Evolutionary conservation across 352 stramenopile genomes (phyloP).

Genomic region (Phytophthora litchii): DNA sequence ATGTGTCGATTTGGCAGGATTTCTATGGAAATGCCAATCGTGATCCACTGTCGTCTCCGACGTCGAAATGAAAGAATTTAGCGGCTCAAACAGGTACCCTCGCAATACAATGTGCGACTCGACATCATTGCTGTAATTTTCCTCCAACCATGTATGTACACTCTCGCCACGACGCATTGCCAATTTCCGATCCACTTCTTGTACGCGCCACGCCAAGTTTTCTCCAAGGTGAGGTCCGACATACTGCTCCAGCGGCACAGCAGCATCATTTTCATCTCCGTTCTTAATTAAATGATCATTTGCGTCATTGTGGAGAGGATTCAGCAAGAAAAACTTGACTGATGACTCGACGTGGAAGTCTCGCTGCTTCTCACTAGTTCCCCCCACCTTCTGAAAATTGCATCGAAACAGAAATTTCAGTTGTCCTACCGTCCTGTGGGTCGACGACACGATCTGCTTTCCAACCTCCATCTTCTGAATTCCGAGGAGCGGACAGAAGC

Average conservation of each 20-base stretch:
- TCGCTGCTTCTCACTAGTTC: constrained; percentile 7
- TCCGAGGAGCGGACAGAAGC: constrained; percentile 49
- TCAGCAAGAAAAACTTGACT: constrained; percentile 82
- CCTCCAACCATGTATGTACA: constrained; percentile 55
- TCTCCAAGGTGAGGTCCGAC: constrained; percentile 75
- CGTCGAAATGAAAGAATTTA: constrained; percentile 51
- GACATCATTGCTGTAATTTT: constrained; percentile 58
- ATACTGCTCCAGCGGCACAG: constrained; percentile 59
- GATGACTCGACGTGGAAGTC: constrained; percentile 80
- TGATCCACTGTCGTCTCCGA: constrained; percentile 47
- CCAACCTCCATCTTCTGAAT: constrained; percentile 53
- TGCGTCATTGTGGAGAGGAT: constrained; percentile 31
- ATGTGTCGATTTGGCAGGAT: constrained; percentile 14
- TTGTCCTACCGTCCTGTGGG: constrained; percentile 70
- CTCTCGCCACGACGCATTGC: constrained; percentile 59
- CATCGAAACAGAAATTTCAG: constrained; percentile 80
- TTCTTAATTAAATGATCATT: not conserved
- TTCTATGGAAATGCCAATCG: constrained; percentile 55
- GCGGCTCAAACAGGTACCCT: constrained; percentile 73
- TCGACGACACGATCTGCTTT: constrained; percentile 69
- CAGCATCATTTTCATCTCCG: constrained; percentile 8
- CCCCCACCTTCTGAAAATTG: constrained; percentile 20
- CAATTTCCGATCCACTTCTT: constrained; percentile 73
- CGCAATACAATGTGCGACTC: constrained; percentile 63
- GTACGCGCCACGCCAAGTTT: constrained; percentile 72